Evolutionary conservation across 768 basidiomycete species (phyloP), one percentile per base, ranked within the genome.

Genomic region (Hypholoma fasciculare): DNA sequence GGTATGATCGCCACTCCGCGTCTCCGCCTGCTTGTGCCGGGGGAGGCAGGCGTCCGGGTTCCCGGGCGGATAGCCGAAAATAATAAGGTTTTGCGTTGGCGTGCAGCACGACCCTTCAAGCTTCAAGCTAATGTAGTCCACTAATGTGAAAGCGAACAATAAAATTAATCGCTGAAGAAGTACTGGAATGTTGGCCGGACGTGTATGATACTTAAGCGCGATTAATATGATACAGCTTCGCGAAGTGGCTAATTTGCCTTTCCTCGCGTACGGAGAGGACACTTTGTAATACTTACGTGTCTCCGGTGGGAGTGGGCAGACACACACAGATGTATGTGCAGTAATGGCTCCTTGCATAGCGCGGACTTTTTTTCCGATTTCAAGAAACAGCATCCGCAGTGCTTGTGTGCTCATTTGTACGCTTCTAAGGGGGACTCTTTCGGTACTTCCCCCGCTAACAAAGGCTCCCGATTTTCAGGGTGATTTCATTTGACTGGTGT

Each of bases 401-500:
- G 16, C 26, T 26, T 49, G 27, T 26, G 23, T 16, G 27, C 27
- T 27, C 23, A 49, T 27, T 49, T 49, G 16, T 48, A 23, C 1
- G 27, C 27, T 49, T 49, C 48, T 49, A 49, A 23, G 23, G 30
- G 48, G 48, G 48, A 27, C 40, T 42, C 14, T 8, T 1, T 49
- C 27, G 11, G 8, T 12, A 49, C 27, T 49, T 49, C 48, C 48
- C 26, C 48, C 48, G 48, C n/a, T n/a, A 9, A 49, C 48, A 30
- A 27, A 49, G 13, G 23, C 8, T 49, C 48, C 48, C 26, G 23
- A 12, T 3, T 16, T 26, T 49, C 23, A 49, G 23, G 48, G 26
- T 46, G 44, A 47, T 54, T 46, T 54, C 43, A 46, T 46, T 46
- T 54, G 54, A 54, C 47, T 30, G 36, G 43, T 34, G 54, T 48